Evolutionary conservation across 352 stramenopile species (phyloP), one percentile per base, ranked within the genome.

Genomic region (Globisporangium ultimum): DNA sequence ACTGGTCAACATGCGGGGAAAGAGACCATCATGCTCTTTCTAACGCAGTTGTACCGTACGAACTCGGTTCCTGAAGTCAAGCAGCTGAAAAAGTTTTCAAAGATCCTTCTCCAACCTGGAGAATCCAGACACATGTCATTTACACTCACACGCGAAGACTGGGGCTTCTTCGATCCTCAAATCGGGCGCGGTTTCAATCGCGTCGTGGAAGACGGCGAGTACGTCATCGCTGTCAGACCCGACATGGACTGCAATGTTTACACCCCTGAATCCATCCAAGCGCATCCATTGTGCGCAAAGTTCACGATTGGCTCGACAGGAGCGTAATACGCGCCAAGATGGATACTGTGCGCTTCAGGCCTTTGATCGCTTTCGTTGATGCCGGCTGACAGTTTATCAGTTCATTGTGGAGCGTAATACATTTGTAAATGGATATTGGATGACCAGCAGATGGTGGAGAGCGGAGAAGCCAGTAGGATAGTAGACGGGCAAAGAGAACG

Each of bases 31-130:
- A 77, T 96, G 59, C 56, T 96, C 41, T 90, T 96, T 46, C 65
- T 95, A 36, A 80, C 76, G 15, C 81, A 89, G 57, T 76, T 78
- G 38, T 78, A 76, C 52, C 80, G 80, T 17, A 53, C 66, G 24
- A 80, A 84, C 48, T 77, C 84, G 3, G 72, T 90, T 18, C 83
- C 86, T 0, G 85, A 93, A 49, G 74, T 88, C 42, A 95, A 94
- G 70, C 76, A 87, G 61, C 75, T 96, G 32, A 83, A 85, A 48
- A 80, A 82, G 51, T 95, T 93, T 59, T 58, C 74, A 21, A 95
- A 95, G 70, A 79, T 96, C 24, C 55, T 70, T 0, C 64, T 95
- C 40, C 36, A 63, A 22, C 66, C 81, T 5, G 74, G 76, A 2
- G 67, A 78, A 46, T 66, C 69, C 0, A 50, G 70, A 48, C 58